Conservation (phyloP, 2,329 filamentous ascomycete species). For the Ceratocystis smalleyi region DNA sequence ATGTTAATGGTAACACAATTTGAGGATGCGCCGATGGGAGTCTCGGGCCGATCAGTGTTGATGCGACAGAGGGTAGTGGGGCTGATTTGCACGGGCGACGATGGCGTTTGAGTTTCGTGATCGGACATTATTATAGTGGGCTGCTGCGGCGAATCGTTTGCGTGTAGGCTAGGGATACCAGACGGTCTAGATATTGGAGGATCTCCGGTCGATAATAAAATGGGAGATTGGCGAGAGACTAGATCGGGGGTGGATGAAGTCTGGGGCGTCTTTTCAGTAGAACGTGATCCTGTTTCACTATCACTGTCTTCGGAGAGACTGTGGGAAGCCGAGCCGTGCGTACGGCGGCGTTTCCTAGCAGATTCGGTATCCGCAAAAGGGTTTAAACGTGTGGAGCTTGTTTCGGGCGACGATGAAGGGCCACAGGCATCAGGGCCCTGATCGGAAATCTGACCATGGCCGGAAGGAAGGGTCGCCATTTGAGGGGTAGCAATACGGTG, state of each 20-base stretch:
- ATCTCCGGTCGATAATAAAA: conserved; percentile 31
- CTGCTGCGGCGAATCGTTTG: not conserved
- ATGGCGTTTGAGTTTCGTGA: not conserved
- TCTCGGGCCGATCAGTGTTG: not conserved
- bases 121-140: conserved; percentile 1
- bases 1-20: conserved; percentile 7
- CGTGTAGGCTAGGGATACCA: not conserved
- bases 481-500: not conserved
- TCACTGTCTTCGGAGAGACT: conserved; percentile 36
- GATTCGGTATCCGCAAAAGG: conserved; percentile 47
- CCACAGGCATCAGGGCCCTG: conserved; percentile 32
- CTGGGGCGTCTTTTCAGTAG: conserved; percentile 26
- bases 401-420: conserved; percentile 39
- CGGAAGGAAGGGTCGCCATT: not conserved
- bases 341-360: conserved; percentile 47
- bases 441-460: not conserved
- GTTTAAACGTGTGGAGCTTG: conserved; percentile 46
- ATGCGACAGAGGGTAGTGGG: not conserved
- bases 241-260: conserved; percentile 18
- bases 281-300: conserved; percentile 25
- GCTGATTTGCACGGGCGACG: not conserved
- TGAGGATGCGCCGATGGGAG: not conserved
- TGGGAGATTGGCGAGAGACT: conserved; percentile 2
- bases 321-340: conserved; percentile 40
- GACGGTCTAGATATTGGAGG: not conserved